These are phyloP conservation scores for Nakaseomyces delphensis DNA, from an alignment of 1,139 yeast species.

Conservation along the genomic window DNA sequence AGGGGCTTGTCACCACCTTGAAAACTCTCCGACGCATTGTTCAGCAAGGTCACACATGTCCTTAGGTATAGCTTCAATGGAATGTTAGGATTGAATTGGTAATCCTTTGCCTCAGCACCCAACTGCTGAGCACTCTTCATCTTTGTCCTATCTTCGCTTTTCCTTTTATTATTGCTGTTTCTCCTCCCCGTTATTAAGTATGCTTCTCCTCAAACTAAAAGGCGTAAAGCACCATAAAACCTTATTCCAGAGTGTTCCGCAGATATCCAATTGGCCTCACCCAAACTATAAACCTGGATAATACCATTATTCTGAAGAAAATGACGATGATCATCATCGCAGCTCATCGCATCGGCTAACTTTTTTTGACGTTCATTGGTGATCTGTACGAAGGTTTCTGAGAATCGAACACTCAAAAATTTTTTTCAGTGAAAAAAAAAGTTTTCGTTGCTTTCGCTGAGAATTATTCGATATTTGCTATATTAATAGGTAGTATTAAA, in stretches of 20 bases:
- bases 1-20: conserved; percentile 19
- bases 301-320: too few species aligned
- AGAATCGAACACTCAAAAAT: not conserved
- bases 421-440: too few species aligned
- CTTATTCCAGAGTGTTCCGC: too few species aligned
- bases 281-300: too few species aligned
- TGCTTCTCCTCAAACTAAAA: too few species aligned
- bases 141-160: not conserved
- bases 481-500: too few species aligned
- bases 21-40: conserved; percentile 26
- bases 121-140: conserved; percentile 14
- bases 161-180: not conserved
- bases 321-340: not conserved
- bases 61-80: conserved; percentile 27
- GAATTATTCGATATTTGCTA: too few species aligned
- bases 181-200: too few species aligned
- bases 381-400: not conserved
- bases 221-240: too few species aligned
- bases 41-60: conserved; percentile 26
- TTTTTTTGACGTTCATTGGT: not conserved
- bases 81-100: conserved; percentile 24
- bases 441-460: too few species aligned
- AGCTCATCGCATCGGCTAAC: not conserved
- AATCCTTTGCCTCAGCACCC: conserved; percentile 25
- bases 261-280: too few species aligned